Evolutionary conservation across 2,329 filamentous ascomycete species (phyloP).

Genomic region (Emericellopsis cladophorae): DNA sequence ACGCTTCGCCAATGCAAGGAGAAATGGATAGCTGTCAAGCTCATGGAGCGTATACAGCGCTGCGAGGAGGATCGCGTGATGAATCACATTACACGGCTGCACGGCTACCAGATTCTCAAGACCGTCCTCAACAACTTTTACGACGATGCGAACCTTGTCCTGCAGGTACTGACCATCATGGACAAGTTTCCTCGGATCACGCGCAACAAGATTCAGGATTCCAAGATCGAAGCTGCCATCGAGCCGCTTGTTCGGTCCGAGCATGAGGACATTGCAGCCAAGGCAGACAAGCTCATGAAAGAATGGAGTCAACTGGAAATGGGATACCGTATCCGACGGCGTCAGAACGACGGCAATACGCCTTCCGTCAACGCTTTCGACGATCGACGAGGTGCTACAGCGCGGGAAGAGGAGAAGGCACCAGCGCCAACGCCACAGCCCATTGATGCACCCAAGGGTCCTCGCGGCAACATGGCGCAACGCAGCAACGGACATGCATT

Average conservation of each 20-base stretch:
- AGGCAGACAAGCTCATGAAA: slow-evolving; percentile 59
- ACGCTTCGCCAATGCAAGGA: slow-evolving; percentile 96
- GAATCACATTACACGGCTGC: slow-evolving; percentile 86
- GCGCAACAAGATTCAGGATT: slow-evolving; percentile 92
- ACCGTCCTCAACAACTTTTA: slow-evolving; percentile 74
- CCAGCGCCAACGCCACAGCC: slow-evolving; percentile 26
- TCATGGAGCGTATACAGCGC: slow-evolving; percentile 76
- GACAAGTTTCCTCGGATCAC: slow-evolving; percentile 82
- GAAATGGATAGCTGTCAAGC: slow-evolving; percentile 97
- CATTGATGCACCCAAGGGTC: slow-evolving; percentile 43
- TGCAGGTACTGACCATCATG: slow-evolving; percentile 83
- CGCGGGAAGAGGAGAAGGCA: slow-evolving; percentile 25
- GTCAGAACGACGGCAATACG: slow-evolving; percentile 56
- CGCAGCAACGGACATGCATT: slow-evolving; percentile 32
- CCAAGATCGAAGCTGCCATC: slow-evolving; percentile 81
- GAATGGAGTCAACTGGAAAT: slow-evolving; percentile 85
- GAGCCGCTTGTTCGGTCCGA: slow-evolving; percentile 53
- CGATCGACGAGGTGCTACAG: slow-evolving; percentile 40
- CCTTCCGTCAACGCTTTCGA: slow-evolving; percentile 30
- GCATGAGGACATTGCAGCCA: slow-evolving; percentile 62
- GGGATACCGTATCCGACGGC: slow-evolving; percentile 83
- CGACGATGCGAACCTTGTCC: slow-evolving; percentile 78
- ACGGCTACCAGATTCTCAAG: slow-evolving; percentile 92
- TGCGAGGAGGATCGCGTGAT: slow-evolving; percentile 79
- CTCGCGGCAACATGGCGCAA: slow-evolving; percentile 46